These are phyloP conservation scores for Fraxinus pennsylvanica DNA, from an alignment of 257 asterid species.

Conservation along the genomic window DNA sequence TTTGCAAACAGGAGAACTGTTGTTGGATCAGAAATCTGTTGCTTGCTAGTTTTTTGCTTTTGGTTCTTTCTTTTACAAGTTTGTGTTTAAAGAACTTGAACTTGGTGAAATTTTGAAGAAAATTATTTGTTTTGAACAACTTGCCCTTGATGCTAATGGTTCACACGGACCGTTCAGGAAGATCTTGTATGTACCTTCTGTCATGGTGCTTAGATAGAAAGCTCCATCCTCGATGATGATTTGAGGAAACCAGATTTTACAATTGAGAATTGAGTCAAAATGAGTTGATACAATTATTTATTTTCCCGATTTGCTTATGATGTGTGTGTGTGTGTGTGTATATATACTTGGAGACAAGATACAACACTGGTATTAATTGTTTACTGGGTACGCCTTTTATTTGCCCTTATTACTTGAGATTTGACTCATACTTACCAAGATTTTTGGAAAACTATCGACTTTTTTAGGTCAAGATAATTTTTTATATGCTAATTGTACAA, in stretches of 20 bases:
- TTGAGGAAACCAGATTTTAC: background rate
- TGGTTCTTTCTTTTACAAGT: background rate
- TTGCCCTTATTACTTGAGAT: background rate
- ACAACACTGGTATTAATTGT: background rate
- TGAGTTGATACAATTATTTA: background rate
- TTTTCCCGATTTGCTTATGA: background rate
- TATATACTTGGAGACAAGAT: background rate
- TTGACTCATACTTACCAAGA: background rate
- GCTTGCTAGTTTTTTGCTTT: background rate
- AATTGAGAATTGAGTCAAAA: background rate
- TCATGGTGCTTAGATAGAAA: background rate
- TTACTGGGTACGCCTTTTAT: background rate
- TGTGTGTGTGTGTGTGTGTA: background rate
- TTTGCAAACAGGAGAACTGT: background rate
- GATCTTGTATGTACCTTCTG: background rate
- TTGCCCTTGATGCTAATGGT: background rate
- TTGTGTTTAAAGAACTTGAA: background rate
- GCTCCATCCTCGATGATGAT: background rate
- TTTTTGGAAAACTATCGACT: background rate
- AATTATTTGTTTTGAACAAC: background rate
- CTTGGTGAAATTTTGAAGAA: background rate
- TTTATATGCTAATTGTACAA: background rate
- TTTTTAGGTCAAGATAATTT: background rate
- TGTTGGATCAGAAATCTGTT: conserved; percentile 6
- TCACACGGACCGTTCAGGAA: background rate